A percentile compares a stretch with the other conserved stretches of the same genome.
Conservation (phyloP, 106 monocot species). For the Ottelia alismoides region DNA sequence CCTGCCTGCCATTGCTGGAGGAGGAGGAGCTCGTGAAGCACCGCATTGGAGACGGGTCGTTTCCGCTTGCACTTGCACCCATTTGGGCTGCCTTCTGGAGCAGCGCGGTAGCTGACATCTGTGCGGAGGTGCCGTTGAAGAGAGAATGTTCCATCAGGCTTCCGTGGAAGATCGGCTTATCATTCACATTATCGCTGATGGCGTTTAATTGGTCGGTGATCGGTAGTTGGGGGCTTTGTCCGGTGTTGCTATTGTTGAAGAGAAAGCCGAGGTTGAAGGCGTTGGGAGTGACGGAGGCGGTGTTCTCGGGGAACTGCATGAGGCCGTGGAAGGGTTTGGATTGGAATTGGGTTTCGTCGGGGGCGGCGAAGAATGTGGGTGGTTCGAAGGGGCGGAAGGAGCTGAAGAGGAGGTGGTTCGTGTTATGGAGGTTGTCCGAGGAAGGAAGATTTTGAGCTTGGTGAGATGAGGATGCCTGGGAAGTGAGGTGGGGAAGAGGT, state of each 20-base stretch:
- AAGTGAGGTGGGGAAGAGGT: constrained; percentile 7
- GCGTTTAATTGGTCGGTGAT: constrained; percentile 1
- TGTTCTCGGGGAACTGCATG: constrained; percentile 15
- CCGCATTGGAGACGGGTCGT: constrained; percentile 12
- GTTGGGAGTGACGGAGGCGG: constrained; percentile 3
- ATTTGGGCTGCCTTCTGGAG: constrained; percentile 68
- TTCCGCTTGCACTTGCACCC: constrained; percentile 23
- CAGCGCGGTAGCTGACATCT: constrained; percentile 67
- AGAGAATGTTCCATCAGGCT: too few species aligned
- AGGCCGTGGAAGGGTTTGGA: constrained; percentile 16
- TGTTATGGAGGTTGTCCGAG: constrained; percentile 15
- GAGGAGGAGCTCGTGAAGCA: constrained; percentile 20
- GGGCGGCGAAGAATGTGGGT: too few species aligned
- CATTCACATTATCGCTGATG: too few species aligned
- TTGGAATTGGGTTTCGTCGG: too few species aligned
- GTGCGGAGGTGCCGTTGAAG: too few species aligned
- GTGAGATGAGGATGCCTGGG: constrained; percentile 9
- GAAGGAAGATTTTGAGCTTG: constrained; percentile 18
- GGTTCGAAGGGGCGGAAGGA: constrained; percentile 2
- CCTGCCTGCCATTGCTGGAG: background rate
- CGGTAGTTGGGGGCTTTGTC: constrained; percentile 1
- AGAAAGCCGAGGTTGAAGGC: constrained; percentile 11
- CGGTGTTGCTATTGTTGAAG: constrained; percentile 1
- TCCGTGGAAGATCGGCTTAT: too few species aligned
- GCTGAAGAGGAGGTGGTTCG: constrained; percentile 8